These are phyloP conservation scores for Volvox carteri DNA, from an alignment of 163 green algal genomes.

Conservation along the genomic window DNA sequence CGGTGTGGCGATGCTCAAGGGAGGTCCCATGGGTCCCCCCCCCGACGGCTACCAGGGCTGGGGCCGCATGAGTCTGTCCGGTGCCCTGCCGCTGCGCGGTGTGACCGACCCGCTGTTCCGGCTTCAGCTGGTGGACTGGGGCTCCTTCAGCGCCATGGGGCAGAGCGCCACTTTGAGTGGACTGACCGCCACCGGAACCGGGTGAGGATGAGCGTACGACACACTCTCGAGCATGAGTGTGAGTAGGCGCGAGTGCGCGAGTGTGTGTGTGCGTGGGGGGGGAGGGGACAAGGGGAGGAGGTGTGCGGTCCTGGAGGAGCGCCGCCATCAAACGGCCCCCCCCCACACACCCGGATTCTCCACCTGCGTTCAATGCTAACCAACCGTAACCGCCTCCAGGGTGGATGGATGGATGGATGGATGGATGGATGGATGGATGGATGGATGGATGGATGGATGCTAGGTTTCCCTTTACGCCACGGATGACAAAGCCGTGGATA, in stretches of 20 bases:
- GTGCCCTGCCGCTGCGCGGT: background rate
- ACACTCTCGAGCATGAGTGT: no score
- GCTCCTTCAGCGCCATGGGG: background rate
- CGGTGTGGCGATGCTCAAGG: background rate
- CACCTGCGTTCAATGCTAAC: no score
- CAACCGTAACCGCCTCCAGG: no score
- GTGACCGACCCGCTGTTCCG: conserved; percentile 8
- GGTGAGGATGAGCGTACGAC: conserved; percentile 29
- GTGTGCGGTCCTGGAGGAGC: no score
- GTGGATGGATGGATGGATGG: no score
- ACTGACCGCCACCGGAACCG: conserved; percentile 27
- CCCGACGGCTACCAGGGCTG: conserved; percentile 51
- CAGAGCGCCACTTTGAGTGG: background rate
- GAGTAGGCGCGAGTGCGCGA: no score
- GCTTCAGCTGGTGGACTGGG: conserved; percentile 37
- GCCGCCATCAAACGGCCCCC: no score
- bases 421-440: no score
- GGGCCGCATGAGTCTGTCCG: conserved; percentile 34
- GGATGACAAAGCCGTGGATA: no score
- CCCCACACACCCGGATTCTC: no score
- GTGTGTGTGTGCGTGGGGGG: background rate
- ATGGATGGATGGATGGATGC: no score
- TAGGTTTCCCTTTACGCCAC: no score
- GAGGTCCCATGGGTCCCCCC: background rate
- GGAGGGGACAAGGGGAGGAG: background rate